Evolutionary conservation across 495 filamentous ascomycete genomes (phyloP).

Genomic region (Xylaria grammica): DNA sequence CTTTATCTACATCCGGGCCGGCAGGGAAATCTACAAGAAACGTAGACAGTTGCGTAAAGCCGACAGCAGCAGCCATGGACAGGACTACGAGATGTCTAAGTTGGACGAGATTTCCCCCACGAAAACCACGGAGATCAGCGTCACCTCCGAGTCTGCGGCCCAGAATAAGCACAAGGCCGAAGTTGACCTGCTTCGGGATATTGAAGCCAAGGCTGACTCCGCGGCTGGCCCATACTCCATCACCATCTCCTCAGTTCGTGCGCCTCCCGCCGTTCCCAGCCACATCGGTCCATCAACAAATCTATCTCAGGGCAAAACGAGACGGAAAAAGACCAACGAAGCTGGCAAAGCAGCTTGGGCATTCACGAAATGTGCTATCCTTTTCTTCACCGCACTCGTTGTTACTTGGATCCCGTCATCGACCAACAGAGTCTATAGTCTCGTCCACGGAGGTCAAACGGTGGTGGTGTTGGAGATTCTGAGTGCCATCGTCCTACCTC

Average conservation of each 20-base stretch:
- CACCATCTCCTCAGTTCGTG: conserved; percentile 46
- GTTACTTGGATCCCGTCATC: conserved; percentile 89
- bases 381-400: conserved; percentile 84
- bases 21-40: conserved; percentile 69
- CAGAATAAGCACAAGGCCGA: conserved; percentile 26
- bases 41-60: conserved; percentile 54
- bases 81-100: conserved; percentile 49
- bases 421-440: conserved; percentile 74
- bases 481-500: conserved; percentile 75
- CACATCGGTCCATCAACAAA: conserved; percentile 24
- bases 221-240: conserved; percentile 50
- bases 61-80: conserved; percentile 35
- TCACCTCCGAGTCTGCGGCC: conserved; percentile 49
- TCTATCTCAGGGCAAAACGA: conserved; percentile 30
- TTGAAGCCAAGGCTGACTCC: conserved; percentile 13
- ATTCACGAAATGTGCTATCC: conserved; percentile 80
- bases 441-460: conserved; percentile 59
- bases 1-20: conserved; percentile 74
- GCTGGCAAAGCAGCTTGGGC: conserved; percentile 68
- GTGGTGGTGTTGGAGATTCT: conserved; percentile 69
- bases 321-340: conserved; percentile 37
- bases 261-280: conserved; percentile 28
- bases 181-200: conserved; percentile 34
- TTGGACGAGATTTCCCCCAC: conserved; percentile 55
- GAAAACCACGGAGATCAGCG: conserved; percentile 63